Evolutionary conservation across 345 rosid species (phyloP), one percentile per base, ranked within the genome.

Genomic region (Bruguiera parviflora): DNA sequence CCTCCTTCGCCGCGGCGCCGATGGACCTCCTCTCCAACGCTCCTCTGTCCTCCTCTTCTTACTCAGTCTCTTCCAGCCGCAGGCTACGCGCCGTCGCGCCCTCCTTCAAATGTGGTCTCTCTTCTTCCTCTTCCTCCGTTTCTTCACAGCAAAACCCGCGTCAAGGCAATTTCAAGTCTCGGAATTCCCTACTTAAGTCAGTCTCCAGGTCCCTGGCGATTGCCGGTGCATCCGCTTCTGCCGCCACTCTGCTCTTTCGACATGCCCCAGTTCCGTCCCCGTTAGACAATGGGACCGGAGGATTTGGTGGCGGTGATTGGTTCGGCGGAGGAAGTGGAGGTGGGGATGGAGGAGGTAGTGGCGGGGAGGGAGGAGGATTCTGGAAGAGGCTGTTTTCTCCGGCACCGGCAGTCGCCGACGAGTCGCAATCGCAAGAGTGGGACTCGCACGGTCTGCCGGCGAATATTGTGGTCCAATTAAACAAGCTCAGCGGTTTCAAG

Each of bases 391-490:
- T 32, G 35, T 32, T 32, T 32, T 32, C 35, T 32, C 2, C 6
- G 35, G 7, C 35, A 32, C 35, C 6, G 35, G 35, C 35, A 32
- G 4, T 32, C 37, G 99, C 98, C 3, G 97, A 92, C 58, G 98
- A 92, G 43, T 72, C 46, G 49, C 90, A 86, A 52, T 77, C 81
- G 5, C 80, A 71, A 39, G 99, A 90, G 46, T 96, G 92, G 94
- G 98, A 96, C 75, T 75, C 96, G 21, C 99, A 89, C 53, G 98
- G 98, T 8, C 70, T 92, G 18, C 99, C 98, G 4, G 96, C 90
- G 24, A 90, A 92, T 83, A 88, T 88, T 29, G 77, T 84, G 0
- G 89, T 96, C 16, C 99, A 87, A 74, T 78, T 96, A 55, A 86
- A 76, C 79, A 92, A 90, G 77, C 87, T 96, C 11, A 96, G 96